Conservation (phyloP, 495 filamentous ascomycete genomes). For the Margaritispora aquatica region DNA sequence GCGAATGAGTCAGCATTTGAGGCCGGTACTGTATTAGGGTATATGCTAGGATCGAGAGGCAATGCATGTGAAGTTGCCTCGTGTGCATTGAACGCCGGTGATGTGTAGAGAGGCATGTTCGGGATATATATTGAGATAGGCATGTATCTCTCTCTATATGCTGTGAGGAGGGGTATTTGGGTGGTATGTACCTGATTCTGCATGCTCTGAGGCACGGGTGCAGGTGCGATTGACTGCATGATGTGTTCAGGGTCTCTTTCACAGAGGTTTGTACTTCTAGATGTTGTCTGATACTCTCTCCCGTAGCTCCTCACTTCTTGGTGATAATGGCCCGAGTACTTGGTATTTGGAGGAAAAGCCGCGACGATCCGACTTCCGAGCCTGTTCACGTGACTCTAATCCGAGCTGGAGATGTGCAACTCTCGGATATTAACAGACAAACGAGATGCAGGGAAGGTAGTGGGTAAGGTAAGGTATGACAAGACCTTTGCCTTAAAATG, state of each 20-base stretch:
- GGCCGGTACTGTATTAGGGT: neutral
- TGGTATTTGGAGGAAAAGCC: neutral
- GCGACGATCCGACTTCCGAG: neutral
- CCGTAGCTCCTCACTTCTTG: neutral
- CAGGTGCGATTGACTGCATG: conserved; percentile 23
- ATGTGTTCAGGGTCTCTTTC: neutral
- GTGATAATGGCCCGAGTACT: neutral
- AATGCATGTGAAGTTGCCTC: neutral
- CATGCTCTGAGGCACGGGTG: conserved; percentile 20
- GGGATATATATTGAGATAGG: neutral
- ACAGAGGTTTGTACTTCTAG: neutral
- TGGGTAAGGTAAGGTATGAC: neutral
- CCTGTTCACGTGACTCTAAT: neutral
- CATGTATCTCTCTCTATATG: too few species aligned
- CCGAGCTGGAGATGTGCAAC: neutral
- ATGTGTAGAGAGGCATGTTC: neutral
- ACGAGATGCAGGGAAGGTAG: too few species aligned
- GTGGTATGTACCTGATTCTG: conserved; percentile 18
- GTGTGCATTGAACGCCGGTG: neutral
- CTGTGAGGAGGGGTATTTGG: neutral
- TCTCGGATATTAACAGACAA: neutral
- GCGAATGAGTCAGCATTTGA: conserved; percentile 23
- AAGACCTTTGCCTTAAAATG: neutral
- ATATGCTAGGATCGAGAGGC: neutral
- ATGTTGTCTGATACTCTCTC: neutral